Evolutionary conservation across 257 asterid species (phyloP), one percentile per base, ranked within the genome.

Genomic region (Petunia axillaris): DNA sequence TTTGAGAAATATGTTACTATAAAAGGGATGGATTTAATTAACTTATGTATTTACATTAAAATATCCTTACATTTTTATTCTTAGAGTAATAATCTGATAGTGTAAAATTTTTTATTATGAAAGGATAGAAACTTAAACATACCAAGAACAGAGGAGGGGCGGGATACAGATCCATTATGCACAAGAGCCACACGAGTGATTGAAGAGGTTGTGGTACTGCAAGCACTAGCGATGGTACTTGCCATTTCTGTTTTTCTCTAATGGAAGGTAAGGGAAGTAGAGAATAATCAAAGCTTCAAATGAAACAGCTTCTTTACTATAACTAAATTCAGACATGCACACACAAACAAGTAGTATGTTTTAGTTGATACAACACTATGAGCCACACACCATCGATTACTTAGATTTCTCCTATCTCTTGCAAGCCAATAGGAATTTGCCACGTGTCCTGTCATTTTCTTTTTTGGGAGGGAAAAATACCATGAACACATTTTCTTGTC

Each of bases 141-240:
- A 91, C 94, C 94, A 25, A 91, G 81, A 77, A 89, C 57, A 57
- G 87, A 63, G 8, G 86, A 57, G 52, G 92, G 44, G 5, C 78
- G 88, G 68, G 86, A 78, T 41, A 77, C 44, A 67, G 87, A 44
- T 3, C 88, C 85, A 88, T 85, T 89, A 58, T 76, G 92, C n/a
- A 87, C 54, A 64, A 87, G 83, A 82, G 94, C 87, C 44, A 87
- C 87, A 85, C 90, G 87, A 80, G 94, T 84, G 8, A 89, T 38
- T 3, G 87, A 85, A 5, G 95, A 87, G 75, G 92, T 79, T 8
- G 96, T 54, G 74, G 90, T 78, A 89, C 25, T 25, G 25, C 25
- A 25, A 25, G 25, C 25, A 25, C 88, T 85, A 64, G 95, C 91
- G 5, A 92, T 85, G 90, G 90, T 78, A 81, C 94, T 85, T 77